Evolutionary conservation across 805 yeast species (phyloP).

Genomic region (Candida sonorensis): DNA sequence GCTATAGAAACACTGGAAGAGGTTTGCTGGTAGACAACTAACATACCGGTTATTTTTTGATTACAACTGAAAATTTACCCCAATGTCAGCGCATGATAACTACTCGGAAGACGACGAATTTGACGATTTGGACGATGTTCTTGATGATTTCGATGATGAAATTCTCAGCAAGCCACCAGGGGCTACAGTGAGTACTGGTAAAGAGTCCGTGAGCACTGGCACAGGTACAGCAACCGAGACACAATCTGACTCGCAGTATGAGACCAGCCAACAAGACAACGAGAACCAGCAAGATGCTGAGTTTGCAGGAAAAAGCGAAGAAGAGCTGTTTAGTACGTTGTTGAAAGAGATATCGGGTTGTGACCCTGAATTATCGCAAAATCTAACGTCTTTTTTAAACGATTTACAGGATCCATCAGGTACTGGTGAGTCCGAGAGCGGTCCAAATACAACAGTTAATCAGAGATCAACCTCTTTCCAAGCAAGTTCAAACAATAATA

Average conservation of each 20-base stretch:
- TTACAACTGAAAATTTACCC: too few species aligned
- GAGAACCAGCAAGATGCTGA: too few species aligned
- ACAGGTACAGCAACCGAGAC: background rate
- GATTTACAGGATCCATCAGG: constrained; percentile 24
- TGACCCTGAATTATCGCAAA: constrained; percentile 24
- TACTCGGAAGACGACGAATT: constrained; percentile 50
- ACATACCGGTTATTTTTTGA: too few species aligned
- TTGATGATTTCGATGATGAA: constrained; percentile 80
- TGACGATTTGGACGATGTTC: constrained; percentile 73
- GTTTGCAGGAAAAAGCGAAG: too few species aligned
- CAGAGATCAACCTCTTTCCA: constrained; percentile 4
- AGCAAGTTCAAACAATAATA: too few species aligned
- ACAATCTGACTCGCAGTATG: background rate
- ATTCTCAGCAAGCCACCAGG: constrained; percentile 59
- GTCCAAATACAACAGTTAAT: constrained; percentile 1
- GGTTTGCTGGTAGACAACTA: too few species aligned
- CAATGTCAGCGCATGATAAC: constrained; percentile 1
- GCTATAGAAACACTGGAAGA: too few species aligned
- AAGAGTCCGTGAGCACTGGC: background rate
- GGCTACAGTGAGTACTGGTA: constrained; percentile 28
- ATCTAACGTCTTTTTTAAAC: constrained; percentile 16
- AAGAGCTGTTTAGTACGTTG: constrained; percentile 18
- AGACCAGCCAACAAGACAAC: too few species aligned
- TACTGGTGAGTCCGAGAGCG: too few species aligned
- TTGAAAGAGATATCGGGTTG: constrained; percentile 17